Base-by-base conservation (phyloP, 148 eudicot genomes). In the Vaccinium myrtillus region DNA sequence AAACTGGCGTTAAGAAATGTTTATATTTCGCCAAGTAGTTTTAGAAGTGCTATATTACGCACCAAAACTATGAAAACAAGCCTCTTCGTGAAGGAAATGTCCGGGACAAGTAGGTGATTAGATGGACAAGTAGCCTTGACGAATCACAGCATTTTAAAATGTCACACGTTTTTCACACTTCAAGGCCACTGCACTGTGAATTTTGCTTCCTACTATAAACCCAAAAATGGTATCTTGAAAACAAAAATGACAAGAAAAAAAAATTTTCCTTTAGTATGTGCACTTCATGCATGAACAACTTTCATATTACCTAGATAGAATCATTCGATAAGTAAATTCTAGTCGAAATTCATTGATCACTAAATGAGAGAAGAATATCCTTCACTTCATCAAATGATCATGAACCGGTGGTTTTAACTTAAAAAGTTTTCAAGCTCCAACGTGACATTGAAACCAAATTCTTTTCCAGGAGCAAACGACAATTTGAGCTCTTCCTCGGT, bases 371-470 rank as follows among this genome's bases (percentile, higher is more conserved):
- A 32, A 75, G 25, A 19, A 75, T 75, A 75, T 51, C n/a, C 59
- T 50, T 51, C n/a, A 25, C 5, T 21, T 8, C n/a, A 25, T 27
- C n/a, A 25, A 43, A 53, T 23, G 80, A 27, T 13, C 80, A 23
- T 53, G 61, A 78, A 27, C 80, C 1, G n/a, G 46, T 13, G 61
- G 80, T 78, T 78, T 87, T 89, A 54, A 81, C 75, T 80, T 84
- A 88, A 91, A 77, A 49, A 69, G 1, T 79, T 81, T 70, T 85
- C 92, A 78, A 95, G 90, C 85, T 94, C 95, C 49, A 94, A 58
- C 25, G 85, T 93, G 63, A 91, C 98, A 83, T 92, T 90, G 84
- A 95, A 95, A 71, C 98, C 94, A 84, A 93, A 95, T 50, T 89
- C 92, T 30, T 87, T 92, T 83, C 98, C 98, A 14, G 96, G 96